Evolutionary conservation across 2,329 filamentous ascomycete species (phyloP), one percentile per base, ranked within the genome.

Genomic region (Fusarium euwallaceae): DNA sequence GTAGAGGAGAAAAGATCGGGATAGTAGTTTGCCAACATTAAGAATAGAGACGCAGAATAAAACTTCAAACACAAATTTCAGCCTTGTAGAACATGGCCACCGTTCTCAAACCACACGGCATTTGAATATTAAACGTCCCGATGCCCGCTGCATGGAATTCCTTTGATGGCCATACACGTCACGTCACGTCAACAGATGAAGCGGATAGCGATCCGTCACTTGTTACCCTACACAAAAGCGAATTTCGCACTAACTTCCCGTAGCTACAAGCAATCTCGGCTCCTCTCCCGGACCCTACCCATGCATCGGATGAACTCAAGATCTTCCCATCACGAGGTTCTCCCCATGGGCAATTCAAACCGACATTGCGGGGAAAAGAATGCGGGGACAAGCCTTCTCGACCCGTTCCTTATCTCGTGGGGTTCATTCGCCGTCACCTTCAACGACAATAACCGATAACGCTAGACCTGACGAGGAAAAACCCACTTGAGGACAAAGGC

Each of bases 21-120:
- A 45, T 43, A 43, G 41, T 5, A 16, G 41, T 14, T 24, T 27
- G 1, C 43, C 43, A 2, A 5, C 22, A 27, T 17, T 8, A 27
- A 16, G 22, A 24, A 24, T 45, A 45, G 43, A 48, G 2, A 11
- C 8, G 43, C 8, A 48, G 22, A 27, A 6, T 10, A 2, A 24
- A 24, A 16, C 43, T 16, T 24, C 12, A 16, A 16, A 10, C 7
- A 24, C 14, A 4, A 24, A 16, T 24, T 16, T 16, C 4, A 16
- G 20, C 2, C 7, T 16, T 48, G 20, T 16, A 24, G 7, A 8
- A 24, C 10, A 48, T 48, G 2, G 4, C 2, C 5, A 24, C 16
- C 2, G 1, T 48, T 20, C n/a, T 43, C 0, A 10, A 24, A 24
- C 0, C 22, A 10, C 12, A 8, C 2, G 8, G 20, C 20, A 8